Evolutionary conservation across 495 filamentous ascomycete genomes (phyloP).

Genomic region (Penicillium ochrochloron): DNA sequence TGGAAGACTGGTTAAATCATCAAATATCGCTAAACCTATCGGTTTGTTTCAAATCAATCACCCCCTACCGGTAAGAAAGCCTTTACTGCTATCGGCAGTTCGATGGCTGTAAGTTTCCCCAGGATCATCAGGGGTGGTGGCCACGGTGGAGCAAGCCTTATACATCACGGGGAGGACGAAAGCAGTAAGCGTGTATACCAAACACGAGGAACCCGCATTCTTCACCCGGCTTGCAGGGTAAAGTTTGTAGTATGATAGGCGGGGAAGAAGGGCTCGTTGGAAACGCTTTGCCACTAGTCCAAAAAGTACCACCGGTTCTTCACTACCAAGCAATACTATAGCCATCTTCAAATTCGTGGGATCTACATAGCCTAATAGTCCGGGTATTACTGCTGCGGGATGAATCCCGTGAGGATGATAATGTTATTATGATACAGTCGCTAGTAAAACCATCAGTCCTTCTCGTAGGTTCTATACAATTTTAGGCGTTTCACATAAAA

Average conservation of each 20-base stretch:
- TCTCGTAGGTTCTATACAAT: background rate
- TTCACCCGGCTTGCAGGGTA: constrained; percentile 17
- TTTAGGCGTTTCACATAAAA: background rate
- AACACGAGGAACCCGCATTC: constrained; percentile 11
- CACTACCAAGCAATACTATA: background rate
- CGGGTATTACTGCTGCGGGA: constrained; percentile 1
- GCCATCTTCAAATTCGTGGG: background rate
- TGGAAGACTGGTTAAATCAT: background rate
- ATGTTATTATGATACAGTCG: background rate
- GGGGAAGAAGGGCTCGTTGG: constrained; percentile 1
- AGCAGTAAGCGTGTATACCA: constrained; percentile 3
- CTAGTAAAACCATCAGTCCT: background rate
- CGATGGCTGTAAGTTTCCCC: background rate
- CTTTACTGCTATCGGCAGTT: background rate
- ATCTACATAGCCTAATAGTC: constrained; percentile 17
- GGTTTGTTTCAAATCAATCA: background rate
- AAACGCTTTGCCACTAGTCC: background rate
- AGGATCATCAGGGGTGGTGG: background rate
- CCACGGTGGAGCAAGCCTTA: background rate
- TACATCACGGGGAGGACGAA: constrained; percentile 13
- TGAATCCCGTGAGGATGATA: background rate
- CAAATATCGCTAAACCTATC: background rate
- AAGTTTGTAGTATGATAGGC: background rate
- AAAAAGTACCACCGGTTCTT: background rate
- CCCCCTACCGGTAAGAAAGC: background rate